Percentiles rank a stretch among this genome's conserved stretches.
phyloP scores from a whole-genome alignment of 75 land plant genomes.

The Selaginella moellendorffii region DNA sequence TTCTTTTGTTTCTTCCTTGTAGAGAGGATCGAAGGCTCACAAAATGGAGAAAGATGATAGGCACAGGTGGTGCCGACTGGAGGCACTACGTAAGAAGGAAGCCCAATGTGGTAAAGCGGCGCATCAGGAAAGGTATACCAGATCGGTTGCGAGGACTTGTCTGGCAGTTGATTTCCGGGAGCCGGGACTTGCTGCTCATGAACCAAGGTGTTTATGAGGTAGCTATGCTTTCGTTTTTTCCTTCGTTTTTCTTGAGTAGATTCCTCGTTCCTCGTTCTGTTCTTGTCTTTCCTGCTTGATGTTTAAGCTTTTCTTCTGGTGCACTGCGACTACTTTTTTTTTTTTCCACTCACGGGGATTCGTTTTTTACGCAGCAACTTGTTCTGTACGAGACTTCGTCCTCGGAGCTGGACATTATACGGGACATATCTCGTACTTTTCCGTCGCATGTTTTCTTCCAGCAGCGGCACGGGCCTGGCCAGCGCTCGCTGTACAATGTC shows the following conservation, averaged over 20 bases:
- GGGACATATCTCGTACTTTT: constrained; percentile 95
- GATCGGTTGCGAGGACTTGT: constrained; percentile 93
- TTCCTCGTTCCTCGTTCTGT: too few relatives aligned
- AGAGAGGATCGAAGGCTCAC: constrained; percentile 83
- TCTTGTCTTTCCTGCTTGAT: too few relatives aligned
- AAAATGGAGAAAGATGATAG: constrained; percentile 99
- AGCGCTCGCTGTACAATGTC: constrained; percentile 97
- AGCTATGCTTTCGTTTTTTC: background rate
- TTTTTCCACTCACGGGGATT: background rate
- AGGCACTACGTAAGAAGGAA: constrained; percentile 86
- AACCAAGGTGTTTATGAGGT: constrained; percentile 99
- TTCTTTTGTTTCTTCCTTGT: too few relatives aligned
- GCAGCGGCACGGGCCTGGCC: constrained; percentile 99
- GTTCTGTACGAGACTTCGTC: constrained; percentile 93
- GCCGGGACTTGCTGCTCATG: constrained; percentile 91
- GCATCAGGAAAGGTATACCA: constrained; percentile 75
- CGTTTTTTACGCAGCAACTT: constrained; percentile 67
- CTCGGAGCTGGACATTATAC: constrained; percentile 89
- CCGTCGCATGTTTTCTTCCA: constrained; percentile 98
- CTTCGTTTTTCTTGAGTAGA: too few relatives aligned
- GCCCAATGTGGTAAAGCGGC: constrained; percentile 72
- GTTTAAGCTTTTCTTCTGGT: too few relatives aligned
- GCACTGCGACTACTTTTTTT: too few relatives aligned
- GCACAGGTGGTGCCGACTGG: constrained; percentile 95
- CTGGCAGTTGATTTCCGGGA: constrained; percentile 97